Evolutionary conservation across 2,329 filamentous ascomycete species (phyloP).

Genomic region (Bisporella sp.): DNA sequence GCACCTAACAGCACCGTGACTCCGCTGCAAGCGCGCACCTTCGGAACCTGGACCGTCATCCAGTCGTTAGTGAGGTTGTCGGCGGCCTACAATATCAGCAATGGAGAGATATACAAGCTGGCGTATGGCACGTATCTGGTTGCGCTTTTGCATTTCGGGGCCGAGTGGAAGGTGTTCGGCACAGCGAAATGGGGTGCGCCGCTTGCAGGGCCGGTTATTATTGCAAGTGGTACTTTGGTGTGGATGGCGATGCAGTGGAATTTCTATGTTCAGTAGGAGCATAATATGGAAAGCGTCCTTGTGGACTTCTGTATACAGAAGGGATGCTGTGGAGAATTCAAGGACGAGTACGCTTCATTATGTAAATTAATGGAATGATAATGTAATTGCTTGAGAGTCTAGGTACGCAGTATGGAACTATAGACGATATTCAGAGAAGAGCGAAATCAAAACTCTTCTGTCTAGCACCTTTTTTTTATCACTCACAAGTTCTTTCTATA

Average conservation of each 20-base stretch:
- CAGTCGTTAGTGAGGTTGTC: constrained; percentile 55
- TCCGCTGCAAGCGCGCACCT: constrained; percentile 71
- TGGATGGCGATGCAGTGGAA: constrained; percentile 64
- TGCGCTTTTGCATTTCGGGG: constrained; percentile 49
- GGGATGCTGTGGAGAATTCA: no score
- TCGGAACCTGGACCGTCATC: constrained; percentile 65
- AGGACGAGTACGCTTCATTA: no score
- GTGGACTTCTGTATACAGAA: background rate
- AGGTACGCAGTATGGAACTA: no score
- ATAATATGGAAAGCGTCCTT: background rate
- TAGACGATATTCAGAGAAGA: no score
- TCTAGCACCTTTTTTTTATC: background rate
- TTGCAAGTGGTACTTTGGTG: constrained; percentile 40
- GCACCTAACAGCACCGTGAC: constrained; percentile 57
- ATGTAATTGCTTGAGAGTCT: no score
- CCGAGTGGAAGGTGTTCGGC: constrained; percentile 74
- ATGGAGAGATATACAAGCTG: constrained; percentile 53
- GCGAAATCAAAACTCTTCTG: no score
- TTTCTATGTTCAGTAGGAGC: constrained; percentile 52
- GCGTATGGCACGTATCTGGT: constrained; percentile 57
- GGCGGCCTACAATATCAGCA: constrained; percentile 59
- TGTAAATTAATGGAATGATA: no score
- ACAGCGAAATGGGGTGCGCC: constrained; percentile 59
- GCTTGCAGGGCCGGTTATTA: constrained; percentile 47
- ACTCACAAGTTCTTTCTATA: constrained; percentile 57